These are phyloP conservation scores for Miscanthus lutarioriparius DNA, from an alignment of 176 grass and related monocot species.

Conservation along the genomic window DNA sequence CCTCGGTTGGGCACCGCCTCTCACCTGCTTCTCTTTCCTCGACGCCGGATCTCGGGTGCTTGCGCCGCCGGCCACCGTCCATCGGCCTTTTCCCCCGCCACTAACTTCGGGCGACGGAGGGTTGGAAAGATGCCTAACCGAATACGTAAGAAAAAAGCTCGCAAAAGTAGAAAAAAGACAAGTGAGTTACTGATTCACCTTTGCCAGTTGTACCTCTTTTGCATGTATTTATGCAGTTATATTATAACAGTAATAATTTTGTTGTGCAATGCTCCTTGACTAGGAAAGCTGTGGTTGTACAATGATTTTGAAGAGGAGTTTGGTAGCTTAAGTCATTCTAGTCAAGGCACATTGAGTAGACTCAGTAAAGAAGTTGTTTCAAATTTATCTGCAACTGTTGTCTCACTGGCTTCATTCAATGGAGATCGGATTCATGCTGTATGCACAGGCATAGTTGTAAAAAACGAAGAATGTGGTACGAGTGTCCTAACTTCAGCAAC, in stretches of 20 bases:
- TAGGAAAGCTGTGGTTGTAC: neutral
- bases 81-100: too few relatives aligned
- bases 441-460: conserved; percentile 10
- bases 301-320: conserved; percentile 15
- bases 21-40: too few relatives aligned
- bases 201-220: neutral
- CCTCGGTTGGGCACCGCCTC: too few relatives aligned
- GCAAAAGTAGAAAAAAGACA: too few relatives aligned
- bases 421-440: neutral
- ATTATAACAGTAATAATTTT: neutral
- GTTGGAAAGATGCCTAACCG: too few relatives aligned
- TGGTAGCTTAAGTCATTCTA: neutral
- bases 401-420: neutral
- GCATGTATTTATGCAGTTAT: neutral
- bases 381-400: neutral
- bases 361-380: neutral
- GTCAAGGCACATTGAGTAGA: too few relatives aligned
- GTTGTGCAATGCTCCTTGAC: neutral
- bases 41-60: too few relatives aligned
- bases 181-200: too few relatives aligned
- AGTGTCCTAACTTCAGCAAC: neutral
- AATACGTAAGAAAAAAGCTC: too few relatives aligned
- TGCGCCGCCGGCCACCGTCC: too few relatives aligned
- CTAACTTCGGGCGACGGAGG: too few relatives aligned
- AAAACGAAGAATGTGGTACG: neutral